Evolutionary conservation across 1,139 yeast species (phyloP).

Genomic region (Scheffersomyces segobiensis): DNA sequence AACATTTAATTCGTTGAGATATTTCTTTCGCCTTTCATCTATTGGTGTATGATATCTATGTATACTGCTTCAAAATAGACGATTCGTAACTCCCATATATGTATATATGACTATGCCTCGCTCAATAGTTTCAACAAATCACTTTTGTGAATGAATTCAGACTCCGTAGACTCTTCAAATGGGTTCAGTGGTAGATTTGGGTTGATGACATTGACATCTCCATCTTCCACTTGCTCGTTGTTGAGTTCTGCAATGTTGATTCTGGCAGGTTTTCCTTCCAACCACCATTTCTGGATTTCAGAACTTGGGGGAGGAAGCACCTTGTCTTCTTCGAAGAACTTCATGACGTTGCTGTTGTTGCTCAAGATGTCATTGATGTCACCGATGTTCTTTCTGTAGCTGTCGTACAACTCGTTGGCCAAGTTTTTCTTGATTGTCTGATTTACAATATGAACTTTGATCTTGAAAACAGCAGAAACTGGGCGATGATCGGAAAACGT

Average conservation of each 20-base stretch:
- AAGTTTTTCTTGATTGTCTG: constrained; percentile 59
- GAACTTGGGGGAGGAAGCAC: constrained; percentile 87
- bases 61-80: constrained; percentile 5
- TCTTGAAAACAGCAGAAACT: constrained; percentile 74
- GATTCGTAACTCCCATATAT: background rate
- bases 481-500: constrained; percentile 93
- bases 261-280: constrained; percentile 71
- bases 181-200: constrained; percentile 74
- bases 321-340: constrained; percentile 26
- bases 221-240: constrained; percentile 30
- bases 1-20: background rate
- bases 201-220: constrained; percentile 51
- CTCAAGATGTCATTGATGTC: constrained; percentile 44
- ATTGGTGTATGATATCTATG: background rate
- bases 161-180: constrained; percentile 44
- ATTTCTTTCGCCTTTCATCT: background rate
- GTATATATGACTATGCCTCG: background rate
- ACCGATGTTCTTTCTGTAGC: constrained; percentile 45
- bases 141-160: constrained; percentile 34
- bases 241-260: constrained; percentile 50
- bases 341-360: constrained; percentile 26
- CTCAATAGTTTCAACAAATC: constrained; percentile 15
- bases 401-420: constrained; percentile 60
- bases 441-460: constrained; percentile 69
- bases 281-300: constrained; percentile 88